Percentiles rank a stretch among this genome's conserved stretches.
These are phyloP conservation scores for Beauveria sp. DNA, from an alignment of 2,329 filamentous ascomycete species.

Conservation along the genomic window DNA sequence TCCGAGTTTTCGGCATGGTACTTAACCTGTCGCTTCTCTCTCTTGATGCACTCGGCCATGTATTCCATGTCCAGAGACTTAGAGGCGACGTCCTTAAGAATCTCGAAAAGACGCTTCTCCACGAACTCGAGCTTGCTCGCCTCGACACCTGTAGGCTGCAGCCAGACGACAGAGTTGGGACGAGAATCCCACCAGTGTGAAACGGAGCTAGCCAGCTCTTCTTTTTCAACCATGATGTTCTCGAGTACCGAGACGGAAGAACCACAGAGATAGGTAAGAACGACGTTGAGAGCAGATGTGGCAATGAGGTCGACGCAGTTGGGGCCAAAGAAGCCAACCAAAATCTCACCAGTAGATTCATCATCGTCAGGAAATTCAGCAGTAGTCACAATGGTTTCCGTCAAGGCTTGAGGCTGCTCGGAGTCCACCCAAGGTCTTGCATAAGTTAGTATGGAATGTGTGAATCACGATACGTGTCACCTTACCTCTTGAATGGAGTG, in stretches of 20 bases:
- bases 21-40: constrained; percentile 74
- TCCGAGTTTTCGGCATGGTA: constrained; percentile 76
- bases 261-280: constrained; percentile 81
- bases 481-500: constrained; percentile 63
- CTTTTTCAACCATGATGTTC: constrained; percentile 85
- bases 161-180: constrained; percentile 75
- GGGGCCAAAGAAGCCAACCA: constrained; percentile 82
- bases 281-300: constrained; percentile 67
- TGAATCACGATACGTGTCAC: not conserved
- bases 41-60: constrained; percentile 75
- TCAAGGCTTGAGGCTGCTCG: constrained; percentile 63
- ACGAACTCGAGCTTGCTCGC: constrained; percentile 79
- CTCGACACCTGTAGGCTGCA: constrained; percentile 78
- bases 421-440: constrained; percentile 80
- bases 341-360: constrained; percentile 82
- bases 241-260: constrained; percentile 90
- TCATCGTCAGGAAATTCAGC: constrained; percentile 96
- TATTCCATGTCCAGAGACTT: constrained; percentile 86
- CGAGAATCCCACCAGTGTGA: constrained; percentile 72
- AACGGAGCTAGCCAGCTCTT: constrained; percentile 83
- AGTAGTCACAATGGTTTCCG: constrained; percentile 64
- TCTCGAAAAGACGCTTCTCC: constrained; percentile 75
- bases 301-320: constrained; percentile 62
- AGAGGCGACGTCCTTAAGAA: constrained; percentile 71
- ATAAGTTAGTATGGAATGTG: not conserved